phyloP scores from a whole-genome alignment of 2,329 filamentous ascomycete species.

The Aspergillus viridinutans region DNA sequence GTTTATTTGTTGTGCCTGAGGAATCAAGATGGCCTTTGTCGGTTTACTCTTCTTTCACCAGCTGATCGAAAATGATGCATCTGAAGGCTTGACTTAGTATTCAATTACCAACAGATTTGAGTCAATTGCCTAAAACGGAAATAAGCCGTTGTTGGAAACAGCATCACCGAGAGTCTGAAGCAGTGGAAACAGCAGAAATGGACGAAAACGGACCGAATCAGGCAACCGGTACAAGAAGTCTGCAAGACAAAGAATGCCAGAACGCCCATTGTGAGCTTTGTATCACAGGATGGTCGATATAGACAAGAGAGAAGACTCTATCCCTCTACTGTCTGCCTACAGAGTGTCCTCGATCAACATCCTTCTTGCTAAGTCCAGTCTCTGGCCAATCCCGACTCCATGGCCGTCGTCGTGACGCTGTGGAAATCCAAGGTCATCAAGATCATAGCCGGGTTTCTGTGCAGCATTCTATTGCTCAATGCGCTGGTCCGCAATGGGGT shows the following conservation, averaged over 20 bases:
- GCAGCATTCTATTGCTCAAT: not conserved
- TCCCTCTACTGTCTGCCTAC: not conserved
- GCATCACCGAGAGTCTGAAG: not conserved
- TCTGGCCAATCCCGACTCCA: not conserved
- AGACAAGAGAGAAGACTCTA: not conserved
- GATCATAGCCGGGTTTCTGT: conserved; percentile 1
- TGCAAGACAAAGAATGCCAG: too few relatives aligned
- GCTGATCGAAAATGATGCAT: not conserved
- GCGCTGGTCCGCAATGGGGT: not conserved
- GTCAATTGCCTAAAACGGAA: not conserved
- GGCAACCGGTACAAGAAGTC: not conserved
- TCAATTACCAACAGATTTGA: not conserved
- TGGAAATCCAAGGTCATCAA: conserved; percentile 3
- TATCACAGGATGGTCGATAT: not conserved
- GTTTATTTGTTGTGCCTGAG: too few relatives aligned
- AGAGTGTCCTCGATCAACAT: not conserved
- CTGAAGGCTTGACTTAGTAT: not conserved
- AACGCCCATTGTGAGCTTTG: not conserved
- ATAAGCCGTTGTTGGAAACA: not conserved
- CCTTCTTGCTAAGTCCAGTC: not conserved
- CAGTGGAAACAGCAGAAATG: too few relatives aligned
- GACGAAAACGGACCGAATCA: not conserved
- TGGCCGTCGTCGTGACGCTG: conserved; percentile 5
- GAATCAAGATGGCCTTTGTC: too few relatives aligned
- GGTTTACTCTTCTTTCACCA: too few relatives aligned